Evolutionary conservation across 164 flowering plant species (phyloP).

Genomic region (Tetracentron sinense): DNA sequence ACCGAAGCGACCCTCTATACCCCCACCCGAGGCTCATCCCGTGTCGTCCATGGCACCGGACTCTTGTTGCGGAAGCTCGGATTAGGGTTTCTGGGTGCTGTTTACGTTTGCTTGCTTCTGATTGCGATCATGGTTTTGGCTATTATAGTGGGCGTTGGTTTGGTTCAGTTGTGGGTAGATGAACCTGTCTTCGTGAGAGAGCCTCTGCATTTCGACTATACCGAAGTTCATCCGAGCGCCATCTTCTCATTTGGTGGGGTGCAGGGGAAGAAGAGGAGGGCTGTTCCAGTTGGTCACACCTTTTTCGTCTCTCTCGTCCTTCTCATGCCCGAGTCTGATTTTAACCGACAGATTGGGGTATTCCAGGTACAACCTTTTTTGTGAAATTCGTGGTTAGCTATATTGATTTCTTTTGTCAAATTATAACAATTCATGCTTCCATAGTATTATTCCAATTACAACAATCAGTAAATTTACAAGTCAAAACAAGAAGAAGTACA

Average conservation of each 20-base stretch:
- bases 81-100: slow-evolving; percentile 47
- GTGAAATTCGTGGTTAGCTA: neutral
- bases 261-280: slow-evolving; percentile 13
- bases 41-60: slow-evolving; percentile 22
- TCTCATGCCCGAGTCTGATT: slow-evolving; percentile 81
- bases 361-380: slow-evolving; percentile 53
- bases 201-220: slow-evolving; percentile 59
- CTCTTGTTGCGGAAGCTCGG: slow-evolving; percentile 35
- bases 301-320: slow-evolving; percentile 48
- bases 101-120: slow-evolving; percentile 39
- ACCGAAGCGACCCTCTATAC: slow-evolving; percentile 18
- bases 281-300: slow-evolving; percentile 65
- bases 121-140: slow-evolving; percentile 35
- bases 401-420: neutral
- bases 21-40: slow-evolving; percentile 20
- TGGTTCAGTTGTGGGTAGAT: slow-evolving; percentile 56
- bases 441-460: too few species aligned
- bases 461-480: too few species aligned
- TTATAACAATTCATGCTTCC: too few species aligned
- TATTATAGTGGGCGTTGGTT: slow-evolving; percentile 43
- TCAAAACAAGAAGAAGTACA: too few species aligned
- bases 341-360: slow-evolving; percentile 57
- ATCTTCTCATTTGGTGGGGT: slow-evolving; percentile 22
- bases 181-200: slow-evolving; percentile 55
- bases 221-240: slow-evolving; percentile 51